phyloP scores from a whole-genome alignment of 2,329 filamentous ascomycete species.

The Pseudogymnoascus sp. region DNA sequence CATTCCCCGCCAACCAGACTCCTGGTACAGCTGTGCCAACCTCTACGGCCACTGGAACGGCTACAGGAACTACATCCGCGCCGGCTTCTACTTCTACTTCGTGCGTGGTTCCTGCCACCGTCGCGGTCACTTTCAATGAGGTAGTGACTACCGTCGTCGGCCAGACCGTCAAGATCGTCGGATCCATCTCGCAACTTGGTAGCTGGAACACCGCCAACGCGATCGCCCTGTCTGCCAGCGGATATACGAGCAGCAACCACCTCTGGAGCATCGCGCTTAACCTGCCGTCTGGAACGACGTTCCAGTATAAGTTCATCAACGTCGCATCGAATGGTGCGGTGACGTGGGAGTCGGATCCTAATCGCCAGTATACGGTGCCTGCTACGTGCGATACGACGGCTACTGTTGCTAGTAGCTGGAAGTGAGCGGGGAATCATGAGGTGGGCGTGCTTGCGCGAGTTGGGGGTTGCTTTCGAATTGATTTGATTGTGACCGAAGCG shows the following conservation, averaged over 20 bases:
- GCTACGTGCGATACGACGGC: conserved; percentile 13
- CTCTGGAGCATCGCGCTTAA: conserved; percentile 53
- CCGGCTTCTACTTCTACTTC: conserved; percentile 28
- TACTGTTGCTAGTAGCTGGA: conserved; percentile 17
- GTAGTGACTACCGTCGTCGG: conserved; percentile 50
- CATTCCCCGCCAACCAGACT: conserved; percentile 38
- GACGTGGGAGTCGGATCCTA: conserved; percentile 52
- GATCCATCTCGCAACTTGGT: conserved; percentile 52
- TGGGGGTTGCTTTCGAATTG: not conserved
- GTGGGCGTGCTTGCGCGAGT: not conserved
- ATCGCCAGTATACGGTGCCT: conserved; percentile 19
- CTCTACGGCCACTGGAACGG: not conserved
- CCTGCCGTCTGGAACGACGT: conserved; percentile 45
- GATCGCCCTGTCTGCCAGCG: conserved; percentile 47
- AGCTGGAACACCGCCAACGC: conserved; percentile 52
- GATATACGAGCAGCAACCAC: conserved; percentile 53
- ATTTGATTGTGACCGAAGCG: not conserved
- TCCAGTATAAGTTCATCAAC: conserved; percentile 64
- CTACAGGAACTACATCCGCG: conserved; percentile 19
- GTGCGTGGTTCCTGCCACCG: conserved; percentile 36
- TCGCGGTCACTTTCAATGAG: conserved; percentile 57
- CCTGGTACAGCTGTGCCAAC: not conserved
- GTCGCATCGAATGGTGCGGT: conserved; percentile 46
- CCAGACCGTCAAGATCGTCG: conserved; percentile 58
- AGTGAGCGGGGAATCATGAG: not conserved